These are phyloP conservation scores for Tulasnella sp. DNA, from an alignment of 768 basidiomycete species.

Conservation along the genomic window DNA sequence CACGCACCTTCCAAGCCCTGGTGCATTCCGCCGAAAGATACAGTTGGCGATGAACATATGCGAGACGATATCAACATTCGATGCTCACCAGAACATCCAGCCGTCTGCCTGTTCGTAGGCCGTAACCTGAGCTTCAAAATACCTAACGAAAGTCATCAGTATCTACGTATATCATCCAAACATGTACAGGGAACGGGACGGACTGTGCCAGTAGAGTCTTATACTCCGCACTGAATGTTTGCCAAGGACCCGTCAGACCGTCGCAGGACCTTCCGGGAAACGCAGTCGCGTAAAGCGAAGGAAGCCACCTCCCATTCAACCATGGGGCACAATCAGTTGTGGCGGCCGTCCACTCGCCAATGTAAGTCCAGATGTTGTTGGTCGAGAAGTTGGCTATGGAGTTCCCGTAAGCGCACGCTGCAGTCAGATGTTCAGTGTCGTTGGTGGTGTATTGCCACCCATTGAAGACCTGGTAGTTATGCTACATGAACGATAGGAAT, in stretches of 20 bases:
- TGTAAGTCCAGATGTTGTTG: slow-evolving; percentile 66
- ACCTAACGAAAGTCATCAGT: slow-evolving; percentile 29
- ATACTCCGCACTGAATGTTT: slow-evolving; percentile 50
- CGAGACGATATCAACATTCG: background rate
- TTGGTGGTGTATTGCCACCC: slow-evolving; percentile 35
- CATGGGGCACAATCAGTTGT: slow-evolving; percentile 65
- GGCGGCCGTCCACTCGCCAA: slow-evolving; percentile 79
- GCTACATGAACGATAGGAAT: background rate
- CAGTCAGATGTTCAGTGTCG: slow-evolving; percentile 44
- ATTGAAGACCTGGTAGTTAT: slow-evolving; percentile 15
- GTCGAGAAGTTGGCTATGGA: slow-evolving; percentile 39
- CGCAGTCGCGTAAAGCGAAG: slow-evolving; percentile 45
- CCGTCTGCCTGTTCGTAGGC: slow-evolving; percentile 61
- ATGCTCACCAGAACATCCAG: slow-evolving; percentile 49
- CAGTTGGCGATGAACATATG: background rate
- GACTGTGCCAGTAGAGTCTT: slow-evolving; percentile 50
- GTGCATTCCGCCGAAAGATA: background rate
- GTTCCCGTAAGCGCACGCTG: slow-evolving; percentile 42
- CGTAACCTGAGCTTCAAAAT: slow-evolving; percentile 71
- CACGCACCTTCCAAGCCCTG: slow-evolving; percentile 58
- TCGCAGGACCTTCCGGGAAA: slow-evolving; percentile 43
- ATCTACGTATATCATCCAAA: too few relatives aligned
- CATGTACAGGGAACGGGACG: slow-evolving; percentile 21
- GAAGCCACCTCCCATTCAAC: slow-evolving; percentile 71
- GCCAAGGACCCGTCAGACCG: slow-evolving; percentile 52